Evolutionary conservation across 2,329 filamentous ascomycete genomes (phyloP).

Genomic region (Shiraia sp.): DNA sequence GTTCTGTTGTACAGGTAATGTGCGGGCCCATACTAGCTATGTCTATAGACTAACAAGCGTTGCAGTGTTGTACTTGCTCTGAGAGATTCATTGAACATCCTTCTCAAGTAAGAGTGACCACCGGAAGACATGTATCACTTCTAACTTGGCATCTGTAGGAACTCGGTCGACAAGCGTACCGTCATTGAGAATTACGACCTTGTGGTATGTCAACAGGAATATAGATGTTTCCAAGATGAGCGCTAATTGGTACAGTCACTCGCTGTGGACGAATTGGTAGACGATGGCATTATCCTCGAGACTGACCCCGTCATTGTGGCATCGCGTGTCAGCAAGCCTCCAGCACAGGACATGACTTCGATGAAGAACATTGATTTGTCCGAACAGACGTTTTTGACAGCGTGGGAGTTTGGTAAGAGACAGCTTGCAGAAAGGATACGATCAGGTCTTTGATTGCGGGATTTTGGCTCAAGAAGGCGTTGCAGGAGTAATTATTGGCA

Average conservation of each 20-base stretch:
- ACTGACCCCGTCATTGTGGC: constrained; percentile 94
- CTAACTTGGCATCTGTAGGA: constrained; percentile 57
- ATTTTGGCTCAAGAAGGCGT: constrained; percentile 29
- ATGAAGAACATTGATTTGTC: constrained; percentile 94
- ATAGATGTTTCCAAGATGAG: neutral
- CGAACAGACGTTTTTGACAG: constrained; percentile 91
- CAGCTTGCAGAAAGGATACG: constrained; percentile 90
- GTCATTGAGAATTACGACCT: constrained; percentile 99
- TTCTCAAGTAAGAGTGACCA: constrained; percentile 79
- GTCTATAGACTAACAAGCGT: constrained; percentile 13
- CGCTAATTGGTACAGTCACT: constrained; percentile 84
- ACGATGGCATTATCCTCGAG: constrained; percentile 85
- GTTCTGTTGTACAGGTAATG: constrained; percentile 78
- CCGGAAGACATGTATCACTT: neutral
- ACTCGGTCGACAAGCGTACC: constrained; percentile 95
- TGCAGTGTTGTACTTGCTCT: constrained; percentile 82
- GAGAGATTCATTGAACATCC: constrained; percentile 83
- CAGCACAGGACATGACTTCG: constrained; percentile 82
- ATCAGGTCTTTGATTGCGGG: constrained; percentile 59
- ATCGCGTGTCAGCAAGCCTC: constrained; percentile 88
- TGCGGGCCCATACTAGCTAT: too few species aligned
- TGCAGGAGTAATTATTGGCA: constrained; percentile 31
- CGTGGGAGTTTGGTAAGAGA: constrained; percentile 90
- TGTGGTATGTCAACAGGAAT: constrained; percentile 52
- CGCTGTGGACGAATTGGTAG: constrained; percentile 79